Evolutionary conservation across 2,329 filamentous ascomycete species (phyloP).

Genomic region (Cytospora schulzeri): DNA sequence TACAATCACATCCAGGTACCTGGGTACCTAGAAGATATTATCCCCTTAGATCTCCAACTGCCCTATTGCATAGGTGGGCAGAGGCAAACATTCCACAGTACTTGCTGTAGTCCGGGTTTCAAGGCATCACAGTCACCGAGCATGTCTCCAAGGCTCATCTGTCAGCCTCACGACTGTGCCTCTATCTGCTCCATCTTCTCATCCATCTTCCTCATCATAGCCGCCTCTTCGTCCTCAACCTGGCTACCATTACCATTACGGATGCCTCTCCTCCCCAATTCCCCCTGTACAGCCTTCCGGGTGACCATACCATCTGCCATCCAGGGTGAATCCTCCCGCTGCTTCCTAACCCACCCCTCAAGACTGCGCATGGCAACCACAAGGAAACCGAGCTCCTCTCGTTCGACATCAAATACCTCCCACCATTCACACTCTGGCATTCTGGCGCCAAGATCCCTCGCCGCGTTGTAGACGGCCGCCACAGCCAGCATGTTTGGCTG

Average conservation of each 20-base stretch:
- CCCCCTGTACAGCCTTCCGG: conserved; percentile 58
- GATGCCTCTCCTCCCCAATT: conserved; percentile 58
- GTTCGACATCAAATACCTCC: conserved; percentile 95
- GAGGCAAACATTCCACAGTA: background rate
- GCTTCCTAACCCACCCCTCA: conserved; percentile 66
- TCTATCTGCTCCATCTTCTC: conserved; percentile 38
- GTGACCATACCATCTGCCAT: conserved; percentile 56
- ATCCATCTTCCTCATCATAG: conserved; percentile 46
- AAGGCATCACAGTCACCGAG: too few species aligned
- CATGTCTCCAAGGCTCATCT: background rate
- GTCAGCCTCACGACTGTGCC: conserved; percentile 19
- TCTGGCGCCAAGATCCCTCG: conserved; percentile 73
- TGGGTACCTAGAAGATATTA: background rate
- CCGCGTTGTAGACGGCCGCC: conserved; percentile 87
- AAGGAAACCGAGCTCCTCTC: conserved; percentile 91
- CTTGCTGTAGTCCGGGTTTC: too few species aligned
- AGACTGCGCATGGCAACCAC: conserved; percentile 84
- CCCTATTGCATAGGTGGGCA: too few species aligned
- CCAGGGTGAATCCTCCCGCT: conserved; percentile 58
- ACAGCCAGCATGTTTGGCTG: conserved; percentile 85
- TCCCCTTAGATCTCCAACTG: background rate
- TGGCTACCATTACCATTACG: conserved; percentile 35
- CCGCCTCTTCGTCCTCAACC: conserved; percentile 30
- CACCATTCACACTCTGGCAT: conserved; percentile 89
- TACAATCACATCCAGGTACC: background rate